Conservation (phyloP, 441 rosid genomes). For the Euphorbia schlechtendalii region DNA sequence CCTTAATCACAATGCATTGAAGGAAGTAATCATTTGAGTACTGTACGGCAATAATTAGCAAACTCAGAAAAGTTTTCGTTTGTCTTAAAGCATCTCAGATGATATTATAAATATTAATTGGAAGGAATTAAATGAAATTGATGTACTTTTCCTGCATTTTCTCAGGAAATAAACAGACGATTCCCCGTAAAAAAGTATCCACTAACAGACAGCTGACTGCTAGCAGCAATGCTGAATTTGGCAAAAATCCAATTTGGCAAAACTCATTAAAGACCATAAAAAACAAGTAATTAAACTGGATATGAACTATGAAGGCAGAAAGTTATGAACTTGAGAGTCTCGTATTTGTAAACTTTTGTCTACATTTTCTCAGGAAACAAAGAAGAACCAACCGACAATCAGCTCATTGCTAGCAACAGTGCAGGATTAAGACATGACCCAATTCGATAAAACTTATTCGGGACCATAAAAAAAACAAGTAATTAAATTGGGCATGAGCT, state of each 20-base stretch:
- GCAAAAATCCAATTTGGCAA: conserved; percentile 15
- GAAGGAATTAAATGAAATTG: background rate
- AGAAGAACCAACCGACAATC: background rate
- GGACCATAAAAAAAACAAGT: too few relatives aligned
- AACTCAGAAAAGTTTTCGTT: background rate
- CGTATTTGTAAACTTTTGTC: background rate
- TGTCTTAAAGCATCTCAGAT: background rate
- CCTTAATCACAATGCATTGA: background rate
- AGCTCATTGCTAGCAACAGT: background rate
- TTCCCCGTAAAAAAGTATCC: too few relatives aligned
- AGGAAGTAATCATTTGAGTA: background rate
- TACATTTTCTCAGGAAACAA: background rate
- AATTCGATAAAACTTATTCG: background rate
- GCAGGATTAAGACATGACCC: background rate
- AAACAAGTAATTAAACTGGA: background rate
- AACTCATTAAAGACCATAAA: background rate
- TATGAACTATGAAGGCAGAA: background rate
- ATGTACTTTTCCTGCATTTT: conserved; percentile 16
- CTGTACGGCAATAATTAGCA: background rate
- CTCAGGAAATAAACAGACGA: conserved; percentile 17
- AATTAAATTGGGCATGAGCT: background rate
- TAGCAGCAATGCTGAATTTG: conserved; percentile 12
- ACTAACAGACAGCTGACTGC: conserved; percentile 13
- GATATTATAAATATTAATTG: too few relatives aligned
- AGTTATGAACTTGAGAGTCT: background rate